These are phyloP conservation scores for Galerina marginata DNA, from an alignment of 768 basidiomycete species.

Conservation along the genomic window DNA sequence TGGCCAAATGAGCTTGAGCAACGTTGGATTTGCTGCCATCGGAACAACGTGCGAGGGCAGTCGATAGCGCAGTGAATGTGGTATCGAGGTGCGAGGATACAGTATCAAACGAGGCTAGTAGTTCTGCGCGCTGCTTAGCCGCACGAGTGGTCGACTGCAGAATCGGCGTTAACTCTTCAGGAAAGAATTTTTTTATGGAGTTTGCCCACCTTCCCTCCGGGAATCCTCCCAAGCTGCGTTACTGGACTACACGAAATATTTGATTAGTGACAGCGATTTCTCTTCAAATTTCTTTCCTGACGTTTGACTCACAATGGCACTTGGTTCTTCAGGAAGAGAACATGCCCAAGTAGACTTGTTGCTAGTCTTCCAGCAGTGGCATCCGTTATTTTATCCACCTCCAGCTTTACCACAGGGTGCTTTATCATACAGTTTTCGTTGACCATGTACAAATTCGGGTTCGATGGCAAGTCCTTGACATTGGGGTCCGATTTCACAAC, in stretches of 20 bases:
- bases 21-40: neutral
- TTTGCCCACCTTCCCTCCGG: constrained; percentile 46
- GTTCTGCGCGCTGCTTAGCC: constrained; percentile 63
- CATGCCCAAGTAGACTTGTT: constrained; percentile 65
- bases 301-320: constrained; percentile 69
- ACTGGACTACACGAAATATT: constrained; percentile 56
- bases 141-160: constrained; percentile 51
- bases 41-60: constrained; percentile 54
- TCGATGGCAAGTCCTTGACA: neutral
- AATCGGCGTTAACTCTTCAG: neutral
- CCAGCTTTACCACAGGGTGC: constrained; percentile 48
- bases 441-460: neutral
- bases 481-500: neutral
- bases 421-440: constrained; percentile 9
- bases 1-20: constrained; percentile 57
- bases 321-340: constrained; percentile 80
- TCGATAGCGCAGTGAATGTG: constrained; percentile 75
- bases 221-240: constrained; percentile 63
- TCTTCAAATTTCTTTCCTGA: too few species aligned
- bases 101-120: constrained; percentile 71
- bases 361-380: constrained; percentile 69
- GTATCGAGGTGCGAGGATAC: constrained; percentile 76
- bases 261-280: neutral
- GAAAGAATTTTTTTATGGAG: neutral
- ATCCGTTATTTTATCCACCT: constrained; percentile 57